phyloP scores from a whole-genome alignment of 257 asterid species.

The Solanum sitiens region DNA sequence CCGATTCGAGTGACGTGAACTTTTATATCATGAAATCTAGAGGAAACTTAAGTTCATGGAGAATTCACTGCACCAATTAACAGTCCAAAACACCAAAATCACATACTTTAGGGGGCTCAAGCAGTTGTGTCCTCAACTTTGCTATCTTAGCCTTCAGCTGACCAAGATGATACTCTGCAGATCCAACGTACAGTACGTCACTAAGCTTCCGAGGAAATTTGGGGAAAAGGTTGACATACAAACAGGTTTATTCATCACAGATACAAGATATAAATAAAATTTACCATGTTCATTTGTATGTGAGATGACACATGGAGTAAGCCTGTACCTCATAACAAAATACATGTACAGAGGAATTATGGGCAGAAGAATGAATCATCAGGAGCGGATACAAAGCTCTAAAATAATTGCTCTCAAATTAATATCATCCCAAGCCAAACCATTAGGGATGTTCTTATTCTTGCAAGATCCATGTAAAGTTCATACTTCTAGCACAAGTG shows the following conservation, averaged over 20 bases:
- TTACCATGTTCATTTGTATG: background rate
- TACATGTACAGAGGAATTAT: background rate
- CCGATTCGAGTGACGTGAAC: background rate
- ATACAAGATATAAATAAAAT: background rate
- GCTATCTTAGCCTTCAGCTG: conserved; percentile 99
- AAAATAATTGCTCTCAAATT: background rate
- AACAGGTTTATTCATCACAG: background rate
- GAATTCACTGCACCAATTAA: background rate
- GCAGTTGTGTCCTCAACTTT: conserved; percentile 87
- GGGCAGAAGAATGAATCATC: background rate
- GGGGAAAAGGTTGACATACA: background rate
- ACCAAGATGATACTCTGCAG: conserved; percentile 90
- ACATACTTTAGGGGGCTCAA: conserved; percentile 96
- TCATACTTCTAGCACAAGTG: background rate
- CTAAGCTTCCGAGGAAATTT: background rate
- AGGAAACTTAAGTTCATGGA: background rate
- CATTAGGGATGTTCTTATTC: background rate
- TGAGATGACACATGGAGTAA: background rate
- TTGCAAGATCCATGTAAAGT: background rate
- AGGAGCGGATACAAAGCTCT: background rate
- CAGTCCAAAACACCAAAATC: background rate
- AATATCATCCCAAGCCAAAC: background rate
- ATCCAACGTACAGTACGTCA: background rate
- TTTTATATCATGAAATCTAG: background rate
- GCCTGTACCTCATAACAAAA: background rate